These are phyloP conservation scores for Podospora bellae-mahoneyi DNA, from an alignment of 495 filamentous ascomycete species.

Conservation along the genomic window DNA sequence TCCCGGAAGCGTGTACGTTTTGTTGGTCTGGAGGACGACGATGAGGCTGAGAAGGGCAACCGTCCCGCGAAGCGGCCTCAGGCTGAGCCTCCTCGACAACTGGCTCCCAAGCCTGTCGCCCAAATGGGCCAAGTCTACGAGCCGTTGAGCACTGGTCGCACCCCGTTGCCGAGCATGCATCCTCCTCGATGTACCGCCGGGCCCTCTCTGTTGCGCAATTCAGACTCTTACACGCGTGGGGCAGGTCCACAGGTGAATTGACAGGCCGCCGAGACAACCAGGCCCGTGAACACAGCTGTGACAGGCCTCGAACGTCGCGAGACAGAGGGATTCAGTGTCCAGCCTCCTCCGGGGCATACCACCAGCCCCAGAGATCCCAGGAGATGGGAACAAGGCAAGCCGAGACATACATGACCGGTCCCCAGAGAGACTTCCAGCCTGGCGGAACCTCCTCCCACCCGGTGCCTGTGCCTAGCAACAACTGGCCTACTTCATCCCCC, in stretches of 20 bases:
- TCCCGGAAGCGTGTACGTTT: neutral
- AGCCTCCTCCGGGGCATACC: neutral
- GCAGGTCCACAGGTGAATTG: neutral
- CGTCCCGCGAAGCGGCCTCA: neutral
- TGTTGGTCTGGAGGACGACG: neutral
- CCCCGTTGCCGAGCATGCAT: neutral
- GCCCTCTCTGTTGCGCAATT: neutral
- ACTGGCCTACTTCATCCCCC: neutral
- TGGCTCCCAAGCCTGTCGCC: neutral
- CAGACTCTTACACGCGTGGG: neutral
- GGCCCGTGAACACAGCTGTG: neutral
- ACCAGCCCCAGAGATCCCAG: neutral
- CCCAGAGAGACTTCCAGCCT: neutral
- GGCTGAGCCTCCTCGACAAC: neutral
- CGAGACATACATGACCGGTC: neutral
- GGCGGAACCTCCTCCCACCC: neutral
- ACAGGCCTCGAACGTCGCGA: neutral
- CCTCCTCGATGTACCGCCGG: too few species aligned
- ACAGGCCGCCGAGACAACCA: neutral
- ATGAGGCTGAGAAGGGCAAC: neutral
- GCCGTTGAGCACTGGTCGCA: too few species aligned
- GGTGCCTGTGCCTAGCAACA: neutral
- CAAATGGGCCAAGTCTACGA: neutral
- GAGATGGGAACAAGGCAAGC: neutral
- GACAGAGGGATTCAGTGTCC: neutral